phyloP scores from a whole-genome alignment of 2,329 filamentous ascomycete genomes.

The Penicillium verrucosum region DNA sequence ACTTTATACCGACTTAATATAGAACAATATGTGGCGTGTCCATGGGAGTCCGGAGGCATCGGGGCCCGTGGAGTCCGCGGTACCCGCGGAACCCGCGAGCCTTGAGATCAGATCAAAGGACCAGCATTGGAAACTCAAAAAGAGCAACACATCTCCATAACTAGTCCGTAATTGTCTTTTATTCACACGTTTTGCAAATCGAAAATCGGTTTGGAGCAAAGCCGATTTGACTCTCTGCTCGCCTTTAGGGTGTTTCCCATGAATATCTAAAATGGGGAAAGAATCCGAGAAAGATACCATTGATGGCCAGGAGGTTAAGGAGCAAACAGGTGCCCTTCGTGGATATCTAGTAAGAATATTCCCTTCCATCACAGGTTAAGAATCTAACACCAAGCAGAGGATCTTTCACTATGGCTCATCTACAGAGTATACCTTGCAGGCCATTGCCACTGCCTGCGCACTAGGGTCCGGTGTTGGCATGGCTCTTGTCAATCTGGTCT shows the following conservation, averaged over 20 bases:
- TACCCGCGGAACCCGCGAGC: neutral
- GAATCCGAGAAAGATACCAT: neutral
- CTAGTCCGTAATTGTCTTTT: neutral
- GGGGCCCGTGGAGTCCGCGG: too few relatives aligned
- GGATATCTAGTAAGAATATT: neutral
- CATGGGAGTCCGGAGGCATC: too few relatives aligned
- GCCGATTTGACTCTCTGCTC: too few relatives aligned
- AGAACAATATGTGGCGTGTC: neutral
- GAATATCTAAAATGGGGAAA: neutral
- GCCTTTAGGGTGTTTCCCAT: neutral
- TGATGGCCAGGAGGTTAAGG: neutral
- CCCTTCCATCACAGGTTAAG: neutral
- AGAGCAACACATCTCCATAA: neutral
- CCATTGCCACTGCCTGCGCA: constrained; percentile 10
- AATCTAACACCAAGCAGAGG: neutral
- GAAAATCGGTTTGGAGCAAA: neutral
- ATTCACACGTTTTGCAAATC: neutral
- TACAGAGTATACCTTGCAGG: constrained; percentile 4
- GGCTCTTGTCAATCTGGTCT: constrained; percentile 40
- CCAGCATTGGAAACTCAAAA: neutral
- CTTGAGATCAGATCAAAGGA: neutral
- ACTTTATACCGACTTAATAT: neutral
- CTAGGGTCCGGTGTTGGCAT: constrained; percentile 27
- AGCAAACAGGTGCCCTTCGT: neutral
- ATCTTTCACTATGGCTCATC: constrained; percentile 10